Evolutionary conservation across 1,139 yeast species (phyloP).

Genomic region (Suhomyces choctaworum): DNA sequence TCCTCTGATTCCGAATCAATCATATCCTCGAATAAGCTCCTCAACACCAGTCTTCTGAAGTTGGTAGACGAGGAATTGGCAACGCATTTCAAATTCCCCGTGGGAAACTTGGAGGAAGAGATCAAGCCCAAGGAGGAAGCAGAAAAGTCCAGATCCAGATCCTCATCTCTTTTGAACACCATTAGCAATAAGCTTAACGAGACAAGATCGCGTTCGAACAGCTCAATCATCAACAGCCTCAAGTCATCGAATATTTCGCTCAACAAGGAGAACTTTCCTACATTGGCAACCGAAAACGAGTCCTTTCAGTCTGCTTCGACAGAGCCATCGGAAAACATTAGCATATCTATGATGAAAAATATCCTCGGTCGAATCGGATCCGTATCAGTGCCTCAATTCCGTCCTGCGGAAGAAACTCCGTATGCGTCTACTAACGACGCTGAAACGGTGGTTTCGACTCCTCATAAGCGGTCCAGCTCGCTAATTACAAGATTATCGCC

Average conservation of each 20-base stretch:
- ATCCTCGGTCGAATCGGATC: constrained; percentile 38
- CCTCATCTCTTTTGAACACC: constrained; percentile 42
- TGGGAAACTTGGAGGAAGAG: constrained; percentile 22
- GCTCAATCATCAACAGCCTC: constrained; percentile 25
- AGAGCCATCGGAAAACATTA: constrained; percentile 18
- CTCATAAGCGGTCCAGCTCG: constrained; percentile 28
- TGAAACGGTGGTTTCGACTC: constrained; percentile 9
- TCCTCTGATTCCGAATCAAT: constrained; percentile 4
- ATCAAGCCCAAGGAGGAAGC: constrained; percentile 16
- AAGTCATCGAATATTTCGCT: constrained; percentile 20
- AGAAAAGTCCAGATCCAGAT: constrained; percentile 33
- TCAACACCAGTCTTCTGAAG: constrained; percentile 18
- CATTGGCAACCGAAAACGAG: constrained; percentile 20
- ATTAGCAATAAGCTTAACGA: constrained; percentile 35
- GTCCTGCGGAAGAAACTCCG: constrained; percentile 8
- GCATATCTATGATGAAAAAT: constrained; percentile 35
- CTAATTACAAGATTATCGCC: constrained; percentile 36
- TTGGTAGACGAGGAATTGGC: constrained; percentile 37
- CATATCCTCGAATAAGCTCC: constrained; percentile 6
- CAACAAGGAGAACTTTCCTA: constrained; percentile 31
- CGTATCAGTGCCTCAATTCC: constrained; percentile 26
- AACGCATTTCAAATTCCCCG: constrained; percentile 34
- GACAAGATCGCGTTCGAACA: constrained; percentile 37
- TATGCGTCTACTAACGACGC: constrained; percentile 5
- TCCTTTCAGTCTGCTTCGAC: constrained; percentile 18